A percentile compares a stretch with the other conserved stretches of the same genome.
These are phyloP conservation scores for Plectosphaerella sp. DNA, from an alignment of 2,329 filamentous ascomycete species.

Conservation along the genomic window DNA sequence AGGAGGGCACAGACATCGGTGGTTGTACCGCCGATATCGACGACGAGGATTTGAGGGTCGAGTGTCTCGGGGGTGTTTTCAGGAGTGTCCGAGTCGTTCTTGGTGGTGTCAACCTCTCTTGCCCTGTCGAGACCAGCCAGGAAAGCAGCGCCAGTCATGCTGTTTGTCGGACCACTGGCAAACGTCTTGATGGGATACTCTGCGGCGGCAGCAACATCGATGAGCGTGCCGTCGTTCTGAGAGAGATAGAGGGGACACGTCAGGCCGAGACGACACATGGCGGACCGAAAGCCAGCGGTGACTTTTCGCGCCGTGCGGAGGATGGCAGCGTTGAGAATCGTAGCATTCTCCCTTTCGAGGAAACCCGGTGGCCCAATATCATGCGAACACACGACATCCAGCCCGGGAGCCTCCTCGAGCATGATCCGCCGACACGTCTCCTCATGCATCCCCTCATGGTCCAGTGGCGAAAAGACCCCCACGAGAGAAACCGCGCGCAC, in stretches of 20 bases:
- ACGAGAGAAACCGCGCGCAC: conserved; percentile 35
- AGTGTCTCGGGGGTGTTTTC: neutral
- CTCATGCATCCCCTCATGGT: conserved; percentile 34
- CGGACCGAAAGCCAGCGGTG: conserved; percentile 40
- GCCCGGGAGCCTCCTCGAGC: conserved; percentile 24
- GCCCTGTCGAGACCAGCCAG: conserved; percentile 40
- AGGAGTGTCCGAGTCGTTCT: neutral
- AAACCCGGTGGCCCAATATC: conserved; percentile 39
- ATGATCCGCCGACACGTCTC: conserved; percentile 31
- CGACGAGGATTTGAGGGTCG: conserved; percentile 37
- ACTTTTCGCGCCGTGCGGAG: conserved; percentile 40
- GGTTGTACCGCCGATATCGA: conserved; percentile 59
- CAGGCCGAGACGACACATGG: conserved; percentile 36
- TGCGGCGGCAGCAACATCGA: conserved; percentile 40
- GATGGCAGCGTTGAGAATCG: conserved; percentile 50
- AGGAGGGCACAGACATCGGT: conserved; percentile 55
- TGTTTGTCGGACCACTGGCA: conserved; percentile 50
- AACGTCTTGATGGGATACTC: conserved; percentile 49
- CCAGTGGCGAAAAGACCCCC: conserved; percentile 41
- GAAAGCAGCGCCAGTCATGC: conserved; percentile 48
- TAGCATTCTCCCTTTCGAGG: conserved; percentile 46
- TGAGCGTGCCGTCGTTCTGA: conserved; percentile 49
- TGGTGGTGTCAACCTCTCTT: neutral
- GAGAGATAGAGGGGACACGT: conserved; percentile 43
- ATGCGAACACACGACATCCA: conserved; percentile 36